A percentile compares a stretch with the other conserved stretches of the same genome.
These are phyloP conservation scores for Arabis alpina DNA, from an alignment of 345 rosid genomes.

Conservation along the genomic window DNA sequence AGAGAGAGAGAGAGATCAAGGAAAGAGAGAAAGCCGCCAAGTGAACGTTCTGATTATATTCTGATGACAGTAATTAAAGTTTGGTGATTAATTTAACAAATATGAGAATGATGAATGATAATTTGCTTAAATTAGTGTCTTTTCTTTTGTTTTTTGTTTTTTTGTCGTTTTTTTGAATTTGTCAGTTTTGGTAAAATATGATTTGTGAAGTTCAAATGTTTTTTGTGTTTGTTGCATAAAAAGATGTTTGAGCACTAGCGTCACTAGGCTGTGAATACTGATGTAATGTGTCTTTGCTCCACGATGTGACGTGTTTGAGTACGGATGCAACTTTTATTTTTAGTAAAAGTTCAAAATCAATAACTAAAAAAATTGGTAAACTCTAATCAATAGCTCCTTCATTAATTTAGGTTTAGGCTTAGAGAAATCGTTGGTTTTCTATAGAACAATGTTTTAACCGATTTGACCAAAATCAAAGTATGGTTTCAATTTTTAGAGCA, in stretches of 20 bases:
- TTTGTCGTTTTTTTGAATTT: background rate
- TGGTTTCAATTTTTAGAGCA: no score
- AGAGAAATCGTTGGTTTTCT: no score
- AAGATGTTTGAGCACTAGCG: constrained; percentile 5
- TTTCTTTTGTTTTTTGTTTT: background rate
- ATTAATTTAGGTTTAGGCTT: no score
- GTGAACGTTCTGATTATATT: constrained; percentile 39
- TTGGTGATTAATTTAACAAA: constrained; percentile 28
- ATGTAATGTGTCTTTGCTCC: constrained; percentile 22
- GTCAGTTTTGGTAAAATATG: constrained; percentile 12
- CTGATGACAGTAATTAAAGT: constrained; percentile 39
- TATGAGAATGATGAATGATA: background rate
- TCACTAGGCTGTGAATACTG: constrained; percentile 4
- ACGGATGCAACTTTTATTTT: background rate
- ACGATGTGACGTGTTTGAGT: constrained; percentile 6
- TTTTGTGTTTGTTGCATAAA: background rate
- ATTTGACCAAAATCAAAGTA: no score
- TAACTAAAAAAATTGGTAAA: no score
- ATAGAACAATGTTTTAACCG: no score
- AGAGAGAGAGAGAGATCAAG: background rate
- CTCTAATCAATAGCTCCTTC: no score
- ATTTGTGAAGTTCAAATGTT: background rate
- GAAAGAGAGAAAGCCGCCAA: constrained; percentile 36
- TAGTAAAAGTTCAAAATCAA: background rate
- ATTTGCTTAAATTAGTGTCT: background rate